Percentiles rank a stretch among this genome's conserved stretches.
Evolutionary conservation across 176 grass and related monocot species (phyloP).

Genomic region (Melocanna baccifera): DNA sequence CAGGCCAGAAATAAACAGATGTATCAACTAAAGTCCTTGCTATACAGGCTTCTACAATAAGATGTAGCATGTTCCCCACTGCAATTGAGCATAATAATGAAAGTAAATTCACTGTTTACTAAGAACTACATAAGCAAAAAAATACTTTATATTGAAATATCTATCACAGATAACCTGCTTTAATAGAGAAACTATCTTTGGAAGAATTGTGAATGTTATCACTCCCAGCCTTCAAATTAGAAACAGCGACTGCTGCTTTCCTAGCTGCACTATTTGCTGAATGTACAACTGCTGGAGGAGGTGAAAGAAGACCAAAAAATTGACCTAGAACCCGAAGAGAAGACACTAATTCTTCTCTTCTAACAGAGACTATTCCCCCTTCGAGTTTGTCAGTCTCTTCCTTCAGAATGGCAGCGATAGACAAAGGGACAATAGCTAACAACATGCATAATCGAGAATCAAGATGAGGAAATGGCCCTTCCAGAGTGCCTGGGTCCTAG

Average conservation of each 20-base stretch:
- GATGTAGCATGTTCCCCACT: slow-evolving; percentile 83
- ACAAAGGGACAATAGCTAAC: slow-evolving; percentile 77
- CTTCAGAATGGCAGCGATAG: slow-evolving; percentile 60
- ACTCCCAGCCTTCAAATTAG: slow-evolving; percentile 43
- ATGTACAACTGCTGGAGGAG: slow-evolving; percentile 50
- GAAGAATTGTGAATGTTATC: slow-evolving; percentile 28
- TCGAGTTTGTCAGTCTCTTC: slow-evolving; percentile 45
- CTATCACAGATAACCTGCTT: slow-evolving; percentile 47
- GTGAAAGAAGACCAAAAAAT: slow-evolving; percentile 66
- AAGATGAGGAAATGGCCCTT: slow-evolving; percentile 72
- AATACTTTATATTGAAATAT: slow-evolving; percentile 16
- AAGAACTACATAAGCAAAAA: slow-evolving; percentile 16
- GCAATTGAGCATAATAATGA: slow-evolving; percentile 38
- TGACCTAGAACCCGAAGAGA: slow-evolving; percentile 66
- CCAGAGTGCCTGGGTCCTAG: slow-evolving; percentile 45
- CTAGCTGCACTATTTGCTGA: slow-evolving; percentile 69
- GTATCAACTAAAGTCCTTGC: slow-evolving; percentile 82
- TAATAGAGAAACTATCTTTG: slow-evolving; percentile 36
- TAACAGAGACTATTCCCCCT: slow-evolving; percentile 30
- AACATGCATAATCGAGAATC: slow-evolving; percentile 72
- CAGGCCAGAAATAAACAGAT: slow-evolving; percentile 88
- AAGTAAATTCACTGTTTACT: slow-evolving; percentile 9
- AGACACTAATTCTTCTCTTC: slow-evolving; percentile 56
- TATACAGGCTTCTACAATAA: slow-evolving; percentile 85
- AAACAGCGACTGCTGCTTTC: slow-evolving; percentile 72